Percentiles rank a stretch among this genome's conserved stretches.
These are phyloP conservation scores for Aristolochia contorta DNA, from an alignment of 164 flowering plant species.

Conservation along the genomic window DNA sequence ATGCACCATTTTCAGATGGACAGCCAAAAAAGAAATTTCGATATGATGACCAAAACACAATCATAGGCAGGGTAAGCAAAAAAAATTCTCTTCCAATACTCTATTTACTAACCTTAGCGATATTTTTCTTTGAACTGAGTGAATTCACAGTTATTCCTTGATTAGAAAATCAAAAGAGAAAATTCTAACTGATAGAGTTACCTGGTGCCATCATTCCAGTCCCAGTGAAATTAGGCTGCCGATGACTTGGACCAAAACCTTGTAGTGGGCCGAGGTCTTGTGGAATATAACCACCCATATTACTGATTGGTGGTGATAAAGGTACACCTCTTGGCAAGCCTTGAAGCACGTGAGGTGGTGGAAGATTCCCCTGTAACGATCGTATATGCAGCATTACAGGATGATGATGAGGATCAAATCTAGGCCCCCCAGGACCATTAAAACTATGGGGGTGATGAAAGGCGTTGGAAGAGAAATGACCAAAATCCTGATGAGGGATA, in stretches of 20 bases:
- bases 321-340: slow-evolving; percentile 47
- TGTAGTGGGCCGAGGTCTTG: slow-evolving; percentile 50
- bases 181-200: slow-evolving; percentile 11
- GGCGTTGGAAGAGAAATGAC: slow-evolving; percentile 50
- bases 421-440: slow-evolving; percentile 34
- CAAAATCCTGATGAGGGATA: slow-evolving; percentile 36
- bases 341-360: slow-evolving; percentile 38
- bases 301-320: slow-evolving; percentile 39
- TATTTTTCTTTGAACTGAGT: neutral
- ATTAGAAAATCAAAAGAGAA: too few relatives aligned
- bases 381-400: slow-evolving; percentile 62
- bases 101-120: neutral
- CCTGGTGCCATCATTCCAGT: slow-evolving; percentile 56
- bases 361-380: slow-evolving; percentile 41
- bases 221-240: slow-evolving; percentile 37
- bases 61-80: neutral
- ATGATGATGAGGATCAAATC: slow-evolving; percentile 51
- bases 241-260: slow-evolving; percentile 46
- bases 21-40: too few relatives aligned
- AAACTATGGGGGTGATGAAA: slow-evolving; percentile 28
- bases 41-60: too few relatives aligned
- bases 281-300: slow-evolving; percentile 34
- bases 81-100: too few relatives aligned
- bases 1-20: too few relatives aligned
- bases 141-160: too few relatives aligned